A percentile compares a stretch with the other conserved stretches of the same genome.
Conservation (phyloP, 495 filamentous ascomycete genomes). For the Penicillium antarcticum region DNA sequence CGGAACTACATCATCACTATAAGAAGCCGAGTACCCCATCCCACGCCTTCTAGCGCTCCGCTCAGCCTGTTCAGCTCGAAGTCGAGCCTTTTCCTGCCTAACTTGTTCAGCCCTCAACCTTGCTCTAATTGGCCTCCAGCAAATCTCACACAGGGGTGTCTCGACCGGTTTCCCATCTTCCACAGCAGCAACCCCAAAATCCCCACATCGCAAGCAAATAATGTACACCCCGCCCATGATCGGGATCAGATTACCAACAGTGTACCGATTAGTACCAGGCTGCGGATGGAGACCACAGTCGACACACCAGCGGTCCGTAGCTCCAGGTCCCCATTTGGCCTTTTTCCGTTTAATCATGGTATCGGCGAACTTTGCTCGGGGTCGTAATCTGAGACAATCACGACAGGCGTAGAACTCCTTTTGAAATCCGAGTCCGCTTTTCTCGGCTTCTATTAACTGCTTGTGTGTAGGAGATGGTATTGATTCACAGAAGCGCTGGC, state of each 20-base stretch:
- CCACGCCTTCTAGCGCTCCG: not conserved
- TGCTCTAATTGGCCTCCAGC: not conserved
- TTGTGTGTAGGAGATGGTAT: conserved; percentile 3
- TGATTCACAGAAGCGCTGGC: not conserved
- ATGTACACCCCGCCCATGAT: conserved; percentile 2
- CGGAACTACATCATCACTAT: not conserved
- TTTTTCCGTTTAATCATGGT: conserved; percentile 8
- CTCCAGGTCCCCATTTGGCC: not conserved
- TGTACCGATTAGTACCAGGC: conserved; percentile 4
- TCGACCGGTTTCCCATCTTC: not conserved
- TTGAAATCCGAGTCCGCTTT: not conserved
- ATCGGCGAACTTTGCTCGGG: conserved; percentile 7
- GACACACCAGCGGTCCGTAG: conserved; percentile 2
- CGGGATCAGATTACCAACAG: not conserved
- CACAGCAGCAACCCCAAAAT: not conserved
- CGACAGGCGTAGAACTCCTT: conserved; percentile 10
- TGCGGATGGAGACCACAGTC: conserved; percentile 7
- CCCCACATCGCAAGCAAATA: conserved; percentile 4
- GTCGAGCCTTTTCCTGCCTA: not conserved
- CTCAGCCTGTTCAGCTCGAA: not conserved
- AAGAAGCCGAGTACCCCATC: not conserved
- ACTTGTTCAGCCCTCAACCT: not conserved
- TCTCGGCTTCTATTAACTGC: conserved; percentile 7
- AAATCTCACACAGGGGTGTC: not conserved
- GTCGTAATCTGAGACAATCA: conserved; percentile 7